Percentiles rank a stretch among this genome's conserved stretches.
Conservation (phyloP, 768 basidiomycete species). For the Stropharia rugosoannulata region DNA sequence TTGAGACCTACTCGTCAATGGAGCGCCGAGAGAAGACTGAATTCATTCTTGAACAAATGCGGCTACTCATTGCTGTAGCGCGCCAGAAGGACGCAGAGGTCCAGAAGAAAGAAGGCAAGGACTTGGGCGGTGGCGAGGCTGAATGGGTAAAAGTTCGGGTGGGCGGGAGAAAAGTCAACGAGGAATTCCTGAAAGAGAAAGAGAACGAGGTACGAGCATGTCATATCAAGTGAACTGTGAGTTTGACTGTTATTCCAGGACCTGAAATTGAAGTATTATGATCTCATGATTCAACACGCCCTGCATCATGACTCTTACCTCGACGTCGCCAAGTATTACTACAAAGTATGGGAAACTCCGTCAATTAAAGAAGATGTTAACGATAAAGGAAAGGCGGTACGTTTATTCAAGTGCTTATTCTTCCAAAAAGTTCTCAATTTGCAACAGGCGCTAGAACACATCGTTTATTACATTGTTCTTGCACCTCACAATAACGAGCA, state of each 20-base stretch:
- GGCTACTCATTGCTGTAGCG: constrained; percentile 78
- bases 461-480: constrained; percentile 91
- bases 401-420: constrained; percentile 20
- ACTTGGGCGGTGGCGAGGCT: constrained; percentile 70
- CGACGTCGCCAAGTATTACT: constrained; percentile 92
- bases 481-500: constrained; percentile 97
- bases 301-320: constrained; percentile 83
- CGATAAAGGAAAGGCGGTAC: constrained; percentile 66
- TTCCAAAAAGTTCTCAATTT: constrained; percentile 8
- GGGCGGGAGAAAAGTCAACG: constrained; percentile 91
- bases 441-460: constrained; percentile 84
- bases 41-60: constrained; percentile 98
- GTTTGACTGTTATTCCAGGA: constrained; percentile 49
- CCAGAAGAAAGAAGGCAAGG: constrained; percentile 62
- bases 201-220: constrained; percentile 70
- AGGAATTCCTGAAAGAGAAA: constrained; percentile 86
- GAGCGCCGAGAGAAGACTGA: constrained; percentile 97
- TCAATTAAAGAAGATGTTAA: constrained; percentile 83
- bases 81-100: constrained; percentile 70
- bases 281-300: constrained; percentile 94
- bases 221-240: not conserved
- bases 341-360: constrained; percentile 97
- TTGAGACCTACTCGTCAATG: constrained; percentile 99
- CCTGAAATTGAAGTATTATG: constrained; percentile 93
- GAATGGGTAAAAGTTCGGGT: constrained; percentile 95